These are phyloP conservation scores for Mortierella sp. DNA, from an alignment of 371 early-diverging fungal genomes.

Conservation along the genomic window DNA sequence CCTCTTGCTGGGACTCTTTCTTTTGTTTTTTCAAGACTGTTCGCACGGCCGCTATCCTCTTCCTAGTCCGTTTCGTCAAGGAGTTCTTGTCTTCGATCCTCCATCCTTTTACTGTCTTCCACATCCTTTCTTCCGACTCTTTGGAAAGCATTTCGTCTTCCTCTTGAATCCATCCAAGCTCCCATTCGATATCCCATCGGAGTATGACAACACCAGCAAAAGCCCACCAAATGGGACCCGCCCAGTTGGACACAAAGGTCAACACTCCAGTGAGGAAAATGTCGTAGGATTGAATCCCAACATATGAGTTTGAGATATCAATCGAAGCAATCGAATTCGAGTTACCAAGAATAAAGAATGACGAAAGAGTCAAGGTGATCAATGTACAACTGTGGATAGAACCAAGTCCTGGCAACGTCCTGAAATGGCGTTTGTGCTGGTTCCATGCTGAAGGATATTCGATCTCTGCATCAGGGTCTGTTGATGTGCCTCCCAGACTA, in stretches of 20 bases:
- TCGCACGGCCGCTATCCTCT: too few relatives aligned
- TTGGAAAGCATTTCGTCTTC: neutral
- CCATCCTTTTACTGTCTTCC: constrained; percentile 25
- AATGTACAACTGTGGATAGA: constrained; percentile 40
- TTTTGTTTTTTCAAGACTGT: too few relatives aligned
- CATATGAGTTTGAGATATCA: constrained; percentile 82
- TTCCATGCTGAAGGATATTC: constrained; percentile 18
- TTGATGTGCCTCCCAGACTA: neutral
- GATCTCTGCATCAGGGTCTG: neutral
- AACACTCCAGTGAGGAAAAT: constrained; percentile 69
- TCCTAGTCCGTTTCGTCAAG: neutral
- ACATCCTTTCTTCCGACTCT: constrained; percentile 14
- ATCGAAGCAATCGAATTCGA: constrained; percentile 83
- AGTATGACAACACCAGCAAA: constrained; percentile 55
- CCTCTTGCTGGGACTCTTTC: too few relatives aligned
- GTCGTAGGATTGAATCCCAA: constrained; percentile 76
- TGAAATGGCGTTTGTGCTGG: constrained; percentile 13
- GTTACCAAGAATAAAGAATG: constrained; percentile 80
- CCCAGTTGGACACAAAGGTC: constrained; percentile 78
- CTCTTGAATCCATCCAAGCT: constrained; percentile 13
- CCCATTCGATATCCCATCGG: constrained; percentile 22
- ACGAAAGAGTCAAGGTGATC: constrained; percentile 56
- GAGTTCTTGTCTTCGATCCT: neutral
- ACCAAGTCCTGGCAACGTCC: constrained; percentile 29
- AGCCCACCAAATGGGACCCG: constrained; percentile 78